Evolutionary conservation across 495 filamentous ascomycete species (phyloP), one percentile per base, ranked within the genome.

Genomic region (Usnea hakonensis): DNA sequence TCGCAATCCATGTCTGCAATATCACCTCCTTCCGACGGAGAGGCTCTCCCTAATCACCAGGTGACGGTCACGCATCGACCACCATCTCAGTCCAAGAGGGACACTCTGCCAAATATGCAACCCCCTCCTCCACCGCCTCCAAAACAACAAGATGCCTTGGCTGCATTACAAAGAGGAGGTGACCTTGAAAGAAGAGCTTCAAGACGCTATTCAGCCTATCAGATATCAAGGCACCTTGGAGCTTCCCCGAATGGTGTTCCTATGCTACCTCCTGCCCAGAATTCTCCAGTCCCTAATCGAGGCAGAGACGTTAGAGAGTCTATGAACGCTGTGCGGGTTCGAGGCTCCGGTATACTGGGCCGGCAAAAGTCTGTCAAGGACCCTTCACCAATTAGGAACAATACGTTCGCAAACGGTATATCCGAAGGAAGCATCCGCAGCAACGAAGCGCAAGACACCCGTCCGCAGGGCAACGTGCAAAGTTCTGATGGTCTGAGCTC

Each of bases 151-250:
- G 93, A 96, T 77, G 94, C 94, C 11, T 78, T 98, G 55, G 90
- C 89, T 43, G 91, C 91, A 48, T 73, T 98, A 64, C 95, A 97
- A 71, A 80, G 90, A 71, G 91, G 91, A 58, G 90, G 91, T 7
- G 90, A 96, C 61, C 77, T 97, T n/a, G 93, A 97, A 69, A 82
- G 94, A 66, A 83, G 94, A 67, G 95, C 94, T 13, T 97, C 95
- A 5, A 81, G 92, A 67, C 78, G 94, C 67, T 97, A 97, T 70
- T 97, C 92, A 36, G 86, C 88, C 44, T 98, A 97, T 74, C 95
- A 97, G 67, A 92, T 97, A 53, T 89, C 90, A 28, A 97, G 95
- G 67, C 90, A 95, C 63, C 80, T 97, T 5, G 94, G 93, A 3
- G 81, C 85, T 30, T 87, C 87, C 37, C 79, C 89, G 17, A 89